These are phyloP conservation scores for Talaromyces sp. DNA, from an alignment of 2,329 filamentous ascomycete genomes.

Conservation along the genomic window DNA sequence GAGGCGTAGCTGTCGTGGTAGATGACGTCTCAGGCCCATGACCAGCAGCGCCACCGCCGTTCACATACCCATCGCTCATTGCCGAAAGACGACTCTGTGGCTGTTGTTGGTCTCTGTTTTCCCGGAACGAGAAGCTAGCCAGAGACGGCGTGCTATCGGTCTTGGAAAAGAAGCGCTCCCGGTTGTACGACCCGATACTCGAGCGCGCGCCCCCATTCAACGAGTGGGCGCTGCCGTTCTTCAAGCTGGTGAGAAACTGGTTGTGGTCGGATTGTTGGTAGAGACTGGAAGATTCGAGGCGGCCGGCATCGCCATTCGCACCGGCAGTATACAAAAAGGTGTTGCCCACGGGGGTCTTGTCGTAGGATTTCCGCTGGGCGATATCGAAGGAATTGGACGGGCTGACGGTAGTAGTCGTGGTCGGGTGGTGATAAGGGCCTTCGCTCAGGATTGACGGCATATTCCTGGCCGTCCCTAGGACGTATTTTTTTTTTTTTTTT, in stretches of 20 bases:
- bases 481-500: neutral
- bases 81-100: constrained; percentile 7
- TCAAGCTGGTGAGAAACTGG: constrained; percentile 32
- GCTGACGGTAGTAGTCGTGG: constrained; percentile 18
- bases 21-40: neutral
- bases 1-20: constrained; percentile 19
- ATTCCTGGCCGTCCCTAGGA: constrained; percentile 12
- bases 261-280: constrained; percentile 30
- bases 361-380: constrained; percentile 37
- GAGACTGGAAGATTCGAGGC: constrained; percentile 28
- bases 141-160: constrained; percentile 47
- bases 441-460: constrained; percentile 39
- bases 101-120: constrained; percentile 17
- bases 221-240: constrained; percentile 56
- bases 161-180: constrained; percentile 37
- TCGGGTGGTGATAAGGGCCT: constrained; percentile 22
- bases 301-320: constrained; percentile 38
- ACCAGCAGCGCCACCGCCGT: constrained; percentile 13
- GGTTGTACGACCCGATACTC: constrained; percentile 38
- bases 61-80: constrained; percentile 24
- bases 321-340: constrained; percentile 45
- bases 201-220: constrained; percentile 53
- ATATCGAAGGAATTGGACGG: constrained; percentile 37
- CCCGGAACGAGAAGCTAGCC: constrained; percentile 28
- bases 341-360: constrained; percentile 41